Base-by-base conservation (phyloP, 2,329 filamentous ascomycete genomes). In the Rhinocladiella similis region DNA sequence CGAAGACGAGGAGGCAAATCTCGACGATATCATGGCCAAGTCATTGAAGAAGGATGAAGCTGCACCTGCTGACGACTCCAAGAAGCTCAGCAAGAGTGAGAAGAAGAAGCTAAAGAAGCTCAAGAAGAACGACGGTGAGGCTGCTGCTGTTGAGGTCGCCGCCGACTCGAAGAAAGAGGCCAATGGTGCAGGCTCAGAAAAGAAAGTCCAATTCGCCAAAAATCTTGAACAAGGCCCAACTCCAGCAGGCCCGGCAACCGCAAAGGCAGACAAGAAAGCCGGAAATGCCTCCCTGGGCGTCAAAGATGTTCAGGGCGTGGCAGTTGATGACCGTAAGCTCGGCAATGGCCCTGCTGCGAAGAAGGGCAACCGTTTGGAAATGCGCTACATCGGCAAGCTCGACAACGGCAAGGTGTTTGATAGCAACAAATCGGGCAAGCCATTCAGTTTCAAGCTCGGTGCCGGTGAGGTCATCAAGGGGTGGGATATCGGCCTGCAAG, bases 341-440 rank as follows among this genome's bases (percentile, higher is more conserved):
- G 94, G 94, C 58, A 85, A 83, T 64, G 94, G 94, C 66, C 87
- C 88, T 62, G 85, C 84, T 54, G 91, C 88, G 62, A 97, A 97
- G 88, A 88, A 86, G 69, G 93, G 94, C 63, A 89, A 95, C 80
- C 88, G 84, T 65, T 87, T 99, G 61, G 86, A 91, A 69, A 94
- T 99, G 85, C 87, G 94, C 71, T 99, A 99, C 80, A 97, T 99
- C 68, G 94, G 94, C 75, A 99, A 99, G 83, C 88, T 94, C 61
- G 84, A 87, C 70, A 89, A 96, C 75, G 91, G 91, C 76, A 95
- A 97, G 80, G 86, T 96, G 66, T 99, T 99, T 70, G 63, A 42
- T 68, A 92, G 90, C 91, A 75, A 99, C 84, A 99, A 97, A 84
- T 97, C 95, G 81, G 94, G 94, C 69, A 92, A 96, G 80, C 93